phyloP scores from a whole-genome alignment of 2,329 filamentous ascomycete genomes.

The Colletotrichum sp. region DNA sequence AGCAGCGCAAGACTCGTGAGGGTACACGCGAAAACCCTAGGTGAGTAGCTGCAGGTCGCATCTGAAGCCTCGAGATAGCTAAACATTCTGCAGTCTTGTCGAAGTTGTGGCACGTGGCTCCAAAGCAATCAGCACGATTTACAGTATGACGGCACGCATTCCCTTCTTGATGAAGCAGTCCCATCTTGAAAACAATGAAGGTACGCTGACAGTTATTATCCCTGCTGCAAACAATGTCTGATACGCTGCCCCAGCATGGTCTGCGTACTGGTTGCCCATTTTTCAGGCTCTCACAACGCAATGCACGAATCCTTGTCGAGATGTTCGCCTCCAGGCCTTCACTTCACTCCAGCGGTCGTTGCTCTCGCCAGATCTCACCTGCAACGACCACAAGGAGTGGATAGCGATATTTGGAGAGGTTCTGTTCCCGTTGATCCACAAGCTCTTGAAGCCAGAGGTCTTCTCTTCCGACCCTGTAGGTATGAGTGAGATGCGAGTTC shows the following conservation, averaged over 20 bases:
- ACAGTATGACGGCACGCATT: constrained; percentile 80
- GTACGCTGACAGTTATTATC: constrained; percentile 41
- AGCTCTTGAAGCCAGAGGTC: constrained; percentile 90
- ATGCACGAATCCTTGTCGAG: constrained; percentile 92
- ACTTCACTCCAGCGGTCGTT: constrained; percentile 84
- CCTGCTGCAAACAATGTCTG: constrained; percentile 18
- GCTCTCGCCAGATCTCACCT: constrained; percentile 82
- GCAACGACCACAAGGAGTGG: constrained; percentile 89
- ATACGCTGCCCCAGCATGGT: constrained; percentile 72
- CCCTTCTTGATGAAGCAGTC: constrained; percentile 90
- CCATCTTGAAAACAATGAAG: constrained; percentile 86
- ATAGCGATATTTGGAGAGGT: constrained; percentile 94
- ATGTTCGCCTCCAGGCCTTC: constrained; percentile 89
- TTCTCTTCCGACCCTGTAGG: constrained; percentile 89
- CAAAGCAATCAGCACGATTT: constrained; percentile 82
- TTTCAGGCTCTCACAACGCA: constrained; percentile 88
- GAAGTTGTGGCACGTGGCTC: constrained; percentile 78
- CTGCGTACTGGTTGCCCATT: constrained; percentile 95
- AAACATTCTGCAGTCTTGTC: constrained; percentile 30
- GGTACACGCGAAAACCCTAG: constrained; percentile 60
- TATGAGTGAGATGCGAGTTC: constrained; percentile 94
- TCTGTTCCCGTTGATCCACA: constrained; percentile 86
- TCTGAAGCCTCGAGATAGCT: constrained; percentile 42
- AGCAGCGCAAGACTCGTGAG: constrained; percentile 34
- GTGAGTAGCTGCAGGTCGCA: constrained; percentile 41